Base-by-base conservation (phyloP, 1,139 yeast species). In the Scheffersomyces quercinus region DNA sequence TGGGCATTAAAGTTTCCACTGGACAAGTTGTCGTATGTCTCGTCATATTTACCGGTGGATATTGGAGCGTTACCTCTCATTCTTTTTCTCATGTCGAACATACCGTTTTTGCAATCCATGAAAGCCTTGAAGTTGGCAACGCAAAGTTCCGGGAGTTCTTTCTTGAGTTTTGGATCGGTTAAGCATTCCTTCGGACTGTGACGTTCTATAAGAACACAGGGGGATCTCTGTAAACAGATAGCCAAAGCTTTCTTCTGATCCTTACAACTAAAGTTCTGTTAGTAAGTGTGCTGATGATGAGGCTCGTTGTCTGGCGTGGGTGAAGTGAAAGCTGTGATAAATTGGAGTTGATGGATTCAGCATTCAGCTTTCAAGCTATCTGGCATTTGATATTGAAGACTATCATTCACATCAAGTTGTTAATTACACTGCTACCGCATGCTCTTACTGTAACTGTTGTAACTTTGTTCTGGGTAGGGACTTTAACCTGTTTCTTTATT, bases 161-260 rank as follows among this genome's bases (percentile, higher is more conserved):
- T 75, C 44, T 83, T 75, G 38, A 93, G 75, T 50, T 85, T 85
- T 1, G 97, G 96, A 51, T 90, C 77, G 36, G 87, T 85, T 24
- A 91, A 67, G 61, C 99, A 93, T 48, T 89, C 85, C 52, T 88
- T 85, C 4, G 99, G 99, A 3, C 90, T 88, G 65, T 93, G 79
- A 51, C 99, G 75, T 51, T 93, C 88, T 34, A 93, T 79, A 70
- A 93, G 77, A 44, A 93, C 99, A 65, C 99, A 93, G 12, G 98
- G 98, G 4, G 98, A 90, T 62, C 97, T 76, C 64, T 93, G 99
- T 39, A 93, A 75, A 60, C 99, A 93, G 20, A 93, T 85, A 6
- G 98, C 98, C 49, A 93, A 89, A 12, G 96, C 96, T 56, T 82
- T 88, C 58, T 90, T 81, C 59, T 91, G 95, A 65, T 93, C 99